These are phyloP conservation scores for Phytopythium sindhum DNA, from an alignment of 352 stramenopile genomes.

Conservation along the genomic window DNA sequence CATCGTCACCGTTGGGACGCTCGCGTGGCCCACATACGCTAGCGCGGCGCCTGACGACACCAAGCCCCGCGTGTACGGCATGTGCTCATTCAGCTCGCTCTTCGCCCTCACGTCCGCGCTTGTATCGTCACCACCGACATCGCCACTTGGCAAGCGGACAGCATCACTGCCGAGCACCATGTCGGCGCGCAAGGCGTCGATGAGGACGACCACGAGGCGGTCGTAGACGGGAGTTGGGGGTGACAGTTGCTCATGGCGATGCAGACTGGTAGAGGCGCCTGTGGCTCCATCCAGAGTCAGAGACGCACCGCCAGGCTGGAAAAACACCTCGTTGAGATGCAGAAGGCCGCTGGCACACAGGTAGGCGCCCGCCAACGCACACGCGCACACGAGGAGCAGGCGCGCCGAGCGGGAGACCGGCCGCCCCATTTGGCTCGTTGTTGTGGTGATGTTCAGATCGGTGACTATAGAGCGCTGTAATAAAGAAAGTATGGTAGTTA, in stretches of 20 bases:
- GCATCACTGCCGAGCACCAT: slow-evolving; percentile 77
- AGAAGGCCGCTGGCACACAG: slow-evolving; percentile 53
- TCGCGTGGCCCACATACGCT: slow-evolving; percentile 76
- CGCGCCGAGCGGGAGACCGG: not conserved
- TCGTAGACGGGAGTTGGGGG: slow-evolving; percentile 40
- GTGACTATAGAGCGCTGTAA: not conserved
- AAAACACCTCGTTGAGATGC: slow-evolving; percentile 54
- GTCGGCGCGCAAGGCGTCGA: slow-evolving; percentile 84
- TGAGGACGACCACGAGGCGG: slow-evolving; percentile 81
- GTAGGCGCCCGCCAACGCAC: slow-evolving; percentile 39
- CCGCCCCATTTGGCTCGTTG: not conserved
- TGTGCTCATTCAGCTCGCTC: slow-evolving; percentile 57
- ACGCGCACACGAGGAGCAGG: slow-evolving; percentile 33
- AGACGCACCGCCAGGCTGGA: slow-evolving; percentile 13
- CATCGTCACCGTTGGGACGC: slow-evolving; percentile 88
- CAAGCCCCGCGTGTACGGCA: slow-evolving; percentile 60
- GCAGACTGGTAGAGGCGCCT: slow-evolving; percentile 2
- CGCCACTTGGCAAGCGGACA: slow-evolving; percentile 24
- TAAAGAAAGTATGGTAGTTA: not conserved
- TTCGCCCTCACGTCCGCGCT: not conserved
- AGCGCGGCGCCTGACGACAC: slow-evolving; percentile 47
- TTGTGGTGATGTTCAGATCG: not conserved
- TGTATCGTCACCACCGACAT: not conserved
- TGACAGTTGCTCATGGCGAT: not conserved
- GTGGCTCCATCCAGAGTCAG: not conserved